These are phyloP conservation scores for Balansia obtecta DNA, from an alignment of 2,329 filamentous ascomycete genomes.

Conservation along the genomic window DNA sequence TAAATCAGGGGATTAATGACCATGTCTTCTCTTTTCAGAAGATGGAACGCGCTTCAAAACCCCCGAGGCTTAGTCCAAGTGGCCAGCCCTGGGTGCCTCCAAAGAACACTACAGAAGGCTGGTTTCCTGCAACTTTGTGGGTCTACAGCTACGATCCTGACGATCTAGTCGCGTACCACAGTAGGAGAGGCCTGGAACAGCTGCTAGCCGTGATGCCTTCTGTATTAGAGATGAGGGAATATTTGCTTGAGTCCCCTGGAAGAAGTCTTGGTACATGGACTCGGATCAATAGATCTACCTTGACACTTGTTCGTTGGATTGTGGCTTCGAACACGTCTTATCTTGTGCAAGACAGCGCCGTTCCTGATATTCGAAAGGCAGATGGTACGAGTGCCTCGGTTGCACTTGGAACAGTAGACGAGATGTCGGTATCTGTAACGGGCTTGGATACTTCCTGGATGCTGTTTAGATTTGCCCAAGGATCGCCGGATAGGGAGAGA, in stretches of 20 bases:
- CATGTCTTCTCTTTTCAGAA: neutral
- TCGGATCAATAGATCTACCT: slow-evolving; percentile 49
- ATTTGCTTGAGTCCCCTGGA: slow-evolving; percentile 28
- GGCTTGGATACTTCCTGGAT: slow-evolving; percentile 35
- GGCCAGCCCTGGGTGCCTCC: neutral
- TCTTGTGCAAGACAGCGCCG: slow-evolving; percentile 54
- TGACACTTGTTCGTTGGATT: slow-evolving; percentile 71
- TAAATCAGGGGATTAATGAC: neutral
- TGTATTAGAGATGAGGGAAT: slow-evolving; percentile 43
- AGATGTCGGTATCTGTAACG: neutral
- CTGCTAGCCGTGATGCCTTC: slow-evolving; percentile 47
- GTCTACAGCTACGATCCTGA: slow-evolving; percentile 15
- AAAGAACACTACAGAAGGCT: slow-evolving; percentile 3
- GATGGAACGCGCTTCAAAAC: neutral
- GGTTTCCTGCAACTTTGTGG: slow-evolving; percentile 12
- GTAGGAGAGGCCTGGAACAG: slow-evolving; percentile 23
- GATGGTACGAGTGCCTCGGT: neutral
- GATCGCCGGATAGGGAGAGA: slow-evolving; percentile 75
- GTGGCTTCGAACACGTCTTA: slow-evolving; percentile 81
- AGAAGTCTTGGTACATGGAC: slow-evolving; percentile 31
- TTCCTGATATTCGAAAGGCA: neutral
- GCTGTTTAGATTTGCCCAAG: slow-evolving; percentile 82
- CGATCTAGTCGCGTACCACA: slow-evolving; percentile 6
- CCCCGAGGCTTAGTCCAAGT: neutral
- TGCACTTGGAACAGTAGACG: neutral